Base-by-base conservation (phyloP, 257 asterid genomes). In the Solanum neorickii region DNA sequence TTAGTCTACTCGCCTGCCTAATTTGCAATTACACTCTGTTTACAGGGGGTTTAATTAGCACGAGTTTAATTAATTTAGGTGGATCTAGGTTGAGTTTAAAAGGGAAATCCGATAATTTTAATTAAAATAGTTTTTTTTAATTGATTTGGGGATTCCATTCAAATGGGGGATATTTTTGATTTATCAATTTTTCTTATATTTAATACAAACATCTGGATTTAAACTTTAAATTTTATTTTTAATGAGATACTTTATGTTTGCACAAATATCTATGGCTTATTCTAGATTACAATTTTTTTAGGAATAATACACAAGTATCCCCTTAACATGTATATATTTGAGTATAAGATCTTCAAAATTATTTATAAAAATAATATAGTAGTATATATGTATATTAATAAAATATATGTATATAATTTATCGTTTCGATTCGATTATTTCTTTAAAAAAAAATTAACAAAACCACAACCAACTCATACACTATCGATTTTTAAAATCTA, bases 1-100 rank as follows among this genome's bases (percentile, higher is more conserved):
- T 60, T 60, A 60, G 6, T 60, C 68, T 60, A 90, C 98, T 93
- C 27, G 98, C 99, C 90, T 97, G 99, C 76, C 99, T 98, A 52
- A 95, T 12, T 12, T 62, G 31, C 70, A 62, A 62, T 62, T 62
- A 62, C 70, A 10, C 70, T 62, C 6, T 62, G 31, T 62, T 23
- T 21, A 62, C 6, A 62, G 31, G 7, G 70, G 7, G 31, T 10
- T 62, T 62, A 60, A 60, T 60, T 60, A 60, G 29, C 12, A 60
- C 5, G 29, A 1, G 29, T 60, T 60, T 21, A 62, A 23, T 62
- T 62, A 62, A 62, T n/a, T 62, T 23, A 23, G 70, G 70, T 62
- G 70, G 70, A n/a, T 62, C 29, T 23, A 62, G 70, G 31, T 62
- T n/a, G 31, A 5, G 14, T 23, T 23, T 62, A n/a, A 23, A 9